Percentiles rank a stretch among this genome's conserved stretches.
Conservation (phyloP, 345 rosid genomes). For the Durio zibethinus region DNA sequence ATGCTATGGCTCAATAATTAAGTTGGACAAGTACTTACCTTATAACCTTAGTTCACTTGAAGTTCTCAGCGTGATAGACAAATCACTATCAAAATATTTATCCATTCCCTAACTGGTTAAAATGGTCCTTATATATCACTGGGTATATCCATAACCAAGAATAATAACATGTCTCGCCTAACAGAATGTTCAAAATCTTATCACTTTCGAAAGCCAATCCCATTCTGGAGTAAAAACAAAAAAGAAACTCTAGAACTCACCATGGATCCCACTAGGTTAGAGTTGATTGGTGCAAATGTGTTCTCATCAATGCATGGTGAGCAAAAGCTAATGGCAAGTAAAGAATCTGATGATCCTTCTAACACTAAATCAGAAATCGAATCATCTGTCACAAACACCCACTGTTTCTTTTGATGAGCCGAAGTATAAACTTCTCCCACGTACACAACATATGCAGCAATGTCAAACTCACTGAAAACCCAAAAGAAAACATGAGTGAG, state of each 20-base stretch:
- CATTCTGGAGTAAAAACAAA: not conserved
- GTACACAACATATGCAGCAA: constrained; percentile 61
- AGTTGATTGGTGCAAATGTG: constrained; percentile 50
- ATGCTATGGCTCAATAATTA: not conserved
- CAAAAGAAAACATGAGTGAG: not conserved
- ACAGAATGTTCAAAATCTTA: not conserved
- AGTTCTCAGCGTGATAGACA: not conserved
- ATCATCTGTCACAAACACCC: constrained; percentile 87
- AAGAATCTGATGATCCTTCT: constrained; percentile 46
- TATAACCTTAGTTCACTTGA: not conserved
- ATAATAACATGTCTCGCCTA: not conserved
- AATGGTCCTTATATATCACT: not conserved
- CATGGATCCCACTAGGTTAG: constrained; percentile 73
- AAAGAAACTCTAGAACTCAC: constrained; percentile 36
- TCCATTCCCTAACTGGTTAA: not conserved
- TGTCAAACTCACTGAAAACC: constrained; percentile 75
- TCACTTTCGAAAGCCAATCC: constrained; percentile 4
- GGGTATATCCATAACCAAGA: not conserved
- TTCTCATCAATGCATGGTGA: constrained; percentile 44
- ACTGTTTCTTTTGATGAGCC: constrained; percentile 67
- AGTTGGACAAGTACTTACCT: not conserved
- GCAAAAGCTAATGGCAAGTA: constrained; percentile 85
- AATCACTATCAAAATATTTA: not conserved
- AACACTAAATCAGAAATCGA: constrained; percentile 36
- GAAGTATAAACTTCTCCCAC: constrained; percentile 66